Evolutionary conservation across 2,329 filamentous ascomycete genomes (phyloP).

Genomic region (Aspergillus jensenii): DNA sequence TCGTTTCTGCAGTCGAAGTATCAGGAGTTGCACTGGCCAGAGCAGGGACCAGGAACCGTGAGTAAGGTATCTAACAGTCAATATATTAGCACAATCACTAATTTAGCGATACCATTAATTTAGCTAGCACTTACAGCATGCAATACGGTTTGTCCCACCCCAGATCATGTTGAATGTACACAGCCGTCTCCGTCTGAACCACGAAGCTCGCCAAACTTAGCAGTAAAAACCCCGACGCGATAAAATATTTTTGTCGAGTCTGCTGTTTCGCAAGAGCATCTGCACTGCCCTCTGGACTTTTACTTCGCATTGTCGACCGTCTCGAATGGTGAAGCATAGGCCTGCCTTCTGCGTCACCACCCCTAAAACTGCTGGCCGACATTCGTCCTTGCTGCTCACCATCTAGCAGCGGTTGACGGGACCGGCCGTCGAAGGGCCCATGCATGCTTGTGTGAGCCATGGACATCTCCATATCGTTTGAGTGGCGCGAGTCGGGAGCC

Average conservation of each 20-base stretch:
- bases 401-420: conserved; percentile 56
- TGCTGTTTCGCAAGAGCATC: conserved; percentile 61
- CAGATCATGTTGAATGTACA: conserved; percentile 89
- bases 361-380: conserved; percentile 28
- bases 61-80: conserved; percentile 67
- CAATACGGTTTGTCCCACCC: conserved; percentile 99
- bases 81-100: not conserved
- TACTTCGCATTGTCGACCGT: conserved; percentile 71
- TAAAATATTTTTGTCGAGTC: conserved; percentile 79
- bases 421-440: conserved; percentile 49
- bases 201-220: conserved; percentile 85
- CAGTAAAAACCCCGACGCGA: conserved; percentile 79
- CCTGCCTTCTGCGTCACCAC: conserved; percentile 34
- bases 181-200: conserved; percentile 90
- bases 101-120: not conserved
- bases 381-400: conserved; percentile 43
- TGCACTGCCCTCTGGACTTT: conserved; percentile 75
- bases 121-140: conserved; percentile 71
- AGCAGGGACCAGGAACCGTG: conserved; percentile 91
- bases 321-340: conserved; percentile 48
- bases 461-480: conserved; percentile 45
- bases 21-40: conserved; percentile 79
- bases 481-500: conserved; percentile 37
- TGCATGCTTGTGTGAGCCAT: conserved; percentile 48
- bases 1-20: conserved; percentile 77